Conservation (phyloP, 768 basidiomycete species). For the Lactarius hengduanensis region DNA sequence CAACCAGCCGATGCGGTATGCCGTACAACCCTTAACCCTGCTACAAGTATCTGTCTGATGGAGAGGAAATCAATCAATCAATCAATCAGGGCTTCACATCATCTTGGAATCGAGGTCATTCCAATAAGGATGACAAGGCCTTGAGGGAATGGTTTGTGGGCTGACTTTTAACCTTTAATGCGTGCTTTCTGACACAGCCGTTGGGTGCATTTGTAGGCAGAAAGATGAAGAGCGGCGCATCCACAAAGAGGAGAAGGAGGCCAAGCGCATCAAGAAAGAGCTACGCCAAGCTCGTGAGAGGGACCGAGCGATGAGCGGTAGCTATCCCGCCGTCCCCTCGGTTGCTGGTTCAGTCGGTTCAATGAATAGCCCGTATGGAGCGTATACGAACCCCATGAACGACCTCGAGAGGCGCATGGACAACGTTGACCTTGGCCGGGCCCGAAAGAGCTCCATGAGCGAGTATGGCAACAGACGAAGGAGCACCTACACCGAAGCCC, state of each 20-base stretch:
- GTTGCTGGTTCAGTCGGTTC: constrained; percentile 5
- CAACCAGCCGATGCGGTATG: constrained; percentile 57
- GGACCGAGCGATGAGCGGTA: constrained; percentile 48
- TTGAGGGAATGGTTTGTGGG: constrained; percentile 28
- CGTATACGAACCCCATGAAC: constrained; percentile 28
- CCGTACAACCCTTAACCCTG: constrained; percentile 20
- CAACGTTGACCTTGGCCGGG: constrained; percentile 21
- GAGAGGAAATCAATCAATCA: constrained; percentile 11
- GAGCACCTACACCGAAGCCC: constrained; percentile 20
- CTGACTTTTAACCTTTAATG: constrained; percentile 1
- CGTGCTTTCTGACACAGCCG: constrained; percentile 7
- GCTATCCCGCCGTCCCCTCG: constrained; percentile 17
- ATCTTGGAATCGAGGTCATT: constrained; percentile 49
- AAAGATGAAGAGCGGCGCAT: constrained; percentile 50
- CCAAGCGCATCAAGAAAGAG: constrained; percentile 43
- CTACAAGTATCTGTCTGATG: constrained; percentile 9
- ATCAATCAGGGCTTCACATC: constrained; percentile 54
- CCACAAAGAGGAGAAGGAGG: constrained; percentile 49
- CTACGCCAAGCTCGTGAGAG: constrained; percentile 56
- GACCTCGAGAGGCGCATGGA: constrained; percentile 44
- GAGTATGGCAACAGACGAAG: constrained; percentile 28
- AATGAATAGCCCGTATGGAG: constrained; percentile 28
- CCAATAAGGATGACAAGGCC: constrained; percentile 28
- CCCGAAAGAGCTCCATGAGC: constrained; percentile 15
- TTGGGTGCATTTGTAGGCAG: constrained; percentile 33